phyloP scores from a whole-genome alignment of 2,329 filamentous ascomycete genomes.

The Exserohilum rostratum region DNA sequence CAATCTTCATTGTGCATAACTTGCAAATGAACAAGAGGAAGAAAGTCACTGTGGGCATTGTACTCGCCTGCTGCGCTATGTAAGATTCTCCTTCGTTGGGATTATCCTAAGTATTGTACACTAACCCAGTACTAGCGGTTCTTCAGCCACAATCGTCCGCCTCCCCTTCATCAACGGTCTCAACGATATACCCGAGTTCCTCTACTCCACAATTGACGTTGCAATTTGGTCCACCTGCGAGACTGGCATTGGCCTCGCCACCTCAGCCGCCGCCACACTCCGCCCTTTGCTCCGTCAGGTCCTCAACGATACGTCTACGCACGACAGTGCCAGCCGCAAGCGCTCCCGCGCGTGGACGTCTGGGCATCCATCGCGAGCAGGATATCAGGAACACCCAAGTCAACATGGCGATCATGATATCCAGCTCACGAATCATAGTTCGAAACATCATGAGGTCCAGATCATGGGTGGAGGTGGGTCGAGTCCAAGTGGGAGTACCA shows the following conservation, averaged over 20 bases:
- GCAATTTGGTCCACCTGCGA: constrained; percentile 26
- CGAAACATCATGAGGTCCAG: constrained; percentile 11
- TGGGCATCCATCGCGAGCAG: constrained; percentile 16
- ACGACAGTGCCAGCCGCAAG: constrained; percentile 17
- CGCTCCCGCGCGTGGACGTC: constrained; percentile 17
- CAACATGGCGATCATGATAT: constrained; percentile 16
- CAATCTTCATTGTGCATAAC: constrained; percentile 21
- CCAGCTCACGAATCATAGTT: constrained; percentile 12
- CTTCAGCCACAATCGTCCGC: constrained; percentile 20
- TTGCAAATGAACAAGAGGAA: constrained; percentile 19
- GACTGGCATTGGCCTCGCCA: constrained; percentile 22
- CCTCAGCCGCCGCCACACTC: constrained; percentile 21
- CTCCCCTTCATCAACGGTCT: constrained; percentile 19
- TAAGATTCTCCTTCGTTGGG: constrained; percentile 4
- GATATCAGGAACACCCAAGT: constrained; percentile 18
- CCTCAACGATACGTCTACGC: constrained; percentile 18
- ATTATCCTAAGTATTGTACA: neutral
- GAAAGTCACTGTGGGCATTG: constrained; percentile 17
- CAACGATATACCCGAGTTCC: constrained; percentile 19
- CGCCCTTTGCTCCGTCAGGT: constrained; percentile 21
- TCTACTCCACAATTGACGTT: constrained; percentile 22
- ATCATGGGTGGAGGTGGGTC: constrained; percentile 2
- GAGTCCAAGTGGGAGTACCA: constrained; percentile 19
- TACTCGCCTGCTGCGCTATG: constrained; percentile 23
- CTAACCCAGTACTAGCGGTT: constrained; percentile 14